Percentiles rank a stretch among this genome's conserved stretches.
phyloP scores from a whole-genome alignment of 352 stramenopile genomes.

The Albugo candida region DNA sequence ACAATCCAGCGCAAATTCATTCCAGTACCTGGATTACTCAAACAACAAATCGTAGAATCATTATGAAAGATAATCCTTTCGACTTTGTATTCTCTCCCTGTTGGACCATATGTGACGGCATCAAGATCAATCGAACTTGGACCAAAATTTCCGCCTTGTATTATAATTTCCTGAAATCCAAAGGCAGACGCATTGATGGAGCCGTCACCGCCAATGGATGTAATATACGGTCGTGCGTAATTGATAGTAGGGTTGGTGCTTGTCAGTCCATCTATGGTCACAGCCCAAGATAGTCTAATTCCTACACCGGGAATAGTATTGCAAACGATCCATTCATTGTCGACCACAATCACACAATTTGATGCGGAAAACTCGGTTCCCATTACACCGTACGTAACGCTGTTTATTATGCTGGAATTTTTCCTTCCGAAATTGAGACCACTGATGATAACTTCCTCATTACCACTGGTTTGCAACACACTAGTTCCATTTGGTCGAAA shows the following conservation, averaged over 20 bases:
- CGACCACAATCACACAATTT: conserved; percentile 22
- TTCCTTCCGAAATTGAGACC: conserved; percentile 33
- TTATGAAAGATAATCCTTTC: conserved; percentile 22
- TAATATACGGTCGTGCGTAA: conserved; percentile 29
- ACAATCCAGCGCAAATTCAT: conserved; percentile 32
- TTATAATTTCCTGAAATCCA: conserved; percentile 19
- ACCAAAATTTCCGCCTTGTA: conserved; percentile 41
- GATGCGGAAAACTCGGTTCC: conserved; percentile 21
- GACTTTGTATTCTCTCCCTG: conserved; percentile 27
- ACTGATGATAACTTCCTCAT: conserved; percentile 28
- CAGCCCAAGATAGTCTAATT: conserved; percentile 27
- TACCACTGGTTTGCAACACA: conserved; percentile 25
- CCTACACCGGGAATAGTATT: conserved; percentile 25
- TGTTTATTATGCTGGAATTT: conserved; percentile 13
- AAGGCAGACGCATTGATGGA: conserved; percentile 12
- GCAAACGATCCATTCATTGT: conserved; percentile 29
- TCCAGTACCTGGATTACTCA: conserved; percentile 24
- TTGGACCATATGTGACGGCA: conserved; percentile 32
- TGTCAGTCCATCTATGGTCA: conserved; percentile 26
- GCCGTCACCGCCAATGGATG: conserved; percentile 16
- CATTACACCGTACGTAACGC: conserved; percentile 28
- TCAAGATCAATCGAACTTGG: conserved; percentile 19
- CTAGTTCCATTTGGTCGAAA: conserved; percentile 22
- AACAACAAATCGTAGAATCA: conserved; percentile 31
- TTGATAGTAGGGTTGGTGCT: conserved; percentile 34